A percentile compares a stretch with the other conserved stretches of the same genome.
Evolutionary conservation across 1,284 basidiomycete genomes (phyloP).

Genomic region (Ganoderma multipileum): DNA sequence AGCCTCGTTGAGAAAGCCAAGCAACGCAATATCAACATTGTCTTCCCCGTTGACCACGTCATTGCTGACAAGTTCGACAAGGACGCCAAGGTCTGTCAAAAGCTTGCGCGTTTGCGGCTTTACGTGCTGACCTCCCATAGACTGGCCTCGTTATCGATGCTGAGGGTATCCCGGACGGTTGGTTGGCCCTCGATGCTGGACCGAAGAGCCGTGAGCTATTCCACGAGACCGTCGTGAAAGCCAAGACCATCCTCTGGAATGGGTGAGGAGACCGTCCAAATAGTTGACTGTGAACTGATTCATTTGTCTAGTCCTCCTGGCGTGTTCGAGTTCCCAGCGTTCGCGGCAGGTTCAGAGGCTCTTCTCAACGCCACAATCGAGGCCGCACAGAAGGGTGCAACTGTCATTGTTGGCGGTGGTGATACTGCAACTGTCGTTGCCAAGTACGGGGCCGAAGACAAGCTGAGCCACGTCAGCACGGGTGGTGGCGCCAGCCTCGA

Average conservation of each 20-base stretch:
- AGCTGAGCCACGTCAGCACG: constrained; percentile 95
- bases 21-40: constrained; percentile 91
- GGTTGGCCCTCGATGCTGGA: constrained; percentile 95
- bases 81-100: constrained; percentile 74
- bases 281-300: not conserved
- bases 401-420: constrained; percentile 94
- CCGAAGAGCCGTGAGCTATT: constrained; percentile 85
- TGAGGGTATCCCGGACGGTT: constrained; percentile 90
- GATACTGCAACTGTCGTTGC: constrained; percentile 94
- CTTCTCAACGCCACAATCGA: constrained; percentile 90
- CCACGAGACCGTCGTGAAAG: constrained; percentile 80
- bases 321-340: constrained; percentile 96
- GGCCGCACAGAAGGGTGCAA: constrained; percentile 87
- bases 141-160: constrained; percentile 80
- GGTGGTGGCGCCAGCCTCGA: constrained; percentile 97
- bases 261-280: constrained; percentile 57
- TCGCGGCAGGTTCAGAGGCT: constrained; percentile 86
- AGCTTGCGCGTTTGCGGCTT: not conserved
- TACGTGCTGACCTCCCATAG: constrained; percentile 43
- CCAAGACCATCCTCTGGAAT: constrained; percentile 99
- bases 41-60: constrained; percentile 96
- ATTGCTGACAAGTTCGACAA: constrained; percentile 97
- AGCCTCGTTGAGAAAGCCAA: constrained; percentile 92
- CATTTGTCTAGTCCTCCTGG: constrained; percentile 78
- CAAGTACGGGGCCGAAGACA: constrained; percentile 83